These are phyloP conservation scores for Argentina anserina DNA, from an alignment of 306 rosid species.

Conservation along the genomic window DNA sequence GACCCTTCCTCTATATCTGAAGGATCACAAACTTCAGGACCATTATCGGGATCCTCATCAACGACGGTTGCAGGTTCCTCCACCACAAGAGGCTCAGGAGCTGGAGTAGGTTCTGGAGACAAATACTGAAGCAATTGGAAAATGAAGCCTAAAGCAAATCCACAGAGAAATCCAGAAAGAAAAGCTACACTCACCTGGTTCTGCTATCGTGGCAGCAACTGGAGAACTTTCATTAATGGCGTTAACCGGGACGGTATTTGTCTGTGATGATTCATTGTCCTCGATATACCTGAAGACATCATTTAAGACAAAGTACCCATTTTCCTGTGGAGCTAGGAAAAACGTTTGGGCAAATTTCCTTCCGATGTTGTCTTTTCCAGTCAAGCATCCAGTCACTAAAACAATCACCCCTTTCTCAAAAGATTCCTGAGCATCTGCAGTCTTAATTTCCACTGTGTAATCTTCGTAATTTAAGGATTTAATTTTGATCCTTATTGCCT, in stretches of 20 bases:
- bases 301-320: slow-evolving; percentile 86
- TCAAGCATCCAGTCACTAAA: slow-evolving; percentile 90
- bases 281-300: slow-evolving; percentile 89
- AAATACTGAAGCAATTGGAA: slow-evolving; percentile 26
- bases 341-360: slow-evolving; percentile 86
- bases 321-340: slow-evolving; percentile 96
- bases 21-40: slow-evolving; percentile 67
- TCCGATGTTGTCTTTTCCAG: slow-evolving; percentile 80
- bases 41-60: slow-evolving; percentile 54
- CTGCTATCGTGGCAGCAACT: slow-evolving; percentile 37
- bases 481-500: slow-evolving; percentile 86
- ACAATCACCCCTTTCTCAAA: slow-evolving; percentile 86
- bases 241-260: slow-evolving; percentile 38
- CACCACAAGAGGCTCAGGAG: slow-evolving; percentile 51
- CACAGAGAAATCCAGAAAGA: slow-evolving; percentile 11
- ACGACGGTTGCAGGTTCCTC: slow-evolving; percentile 45
- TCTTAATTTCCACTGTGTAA: slow-evolving; percentile 80
- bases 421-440: slow-evolving; percentile 97
- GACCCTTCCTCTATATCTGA: slow-evolving; percentile 61
- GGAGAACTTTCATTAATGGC: slow-evolving; percentile 44
- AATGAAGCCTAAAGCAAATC: slow-evolving; percentile 10
- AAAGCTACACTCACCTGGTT: slow-evolving; percentile 58
- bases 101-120: slow-evolving; percentile 51
- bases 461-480: slow-evolving; percentile 80
- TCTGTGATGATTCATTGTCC: slow-evolving; percentile 46